phyloP scores from a whole-genome alignment of 306 rosid species.

The Aeschynomene evenia region DNA sequence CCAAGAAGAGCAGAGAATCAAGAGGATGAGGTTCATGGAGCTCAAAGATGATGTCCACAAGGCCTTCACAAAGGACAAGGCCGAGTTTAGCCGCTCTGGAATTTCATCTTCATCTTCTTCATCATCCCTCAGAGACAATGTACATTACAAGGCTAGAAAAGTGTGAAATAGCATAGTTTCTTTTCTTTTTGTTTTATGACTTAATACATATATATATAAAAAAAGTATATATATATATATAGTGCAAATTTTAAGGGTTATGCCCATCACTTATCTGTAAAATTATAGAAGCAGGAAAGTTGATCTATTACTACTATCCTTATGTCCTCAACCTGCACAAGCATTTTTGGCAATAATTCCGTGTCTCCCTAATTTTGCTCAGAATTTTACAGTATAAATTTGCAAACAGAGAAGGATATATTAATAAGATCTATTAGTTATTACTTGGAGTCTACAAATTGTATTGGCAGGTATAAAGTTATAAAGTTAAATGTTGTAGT shows the following conservation, averaged over 20 bases:
- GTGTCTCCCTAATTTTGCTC: not conserved
- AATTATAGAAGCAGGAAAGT: constrained; percentile 18
- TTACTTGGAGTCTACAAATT: not conserved
- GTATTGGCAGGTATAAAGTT: not conserved
- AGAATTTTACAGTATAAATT: not conserved
- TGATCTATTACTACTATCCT: not conserved
- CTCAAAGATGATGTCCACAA: constrained; percentile 84
- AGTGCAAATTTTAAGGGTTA: constrained; percentile 12
- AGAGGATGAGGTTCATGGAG: constrained; percentile 74
- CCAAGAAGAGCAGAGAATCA: constrained; percentile 63
- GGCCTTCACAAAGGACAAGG: constrained; percentile 84
- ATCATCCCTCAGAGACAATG: constrained; percentile 49
- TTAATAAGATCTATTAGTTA: not conserved
- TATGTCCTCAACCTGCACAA: not conserved
- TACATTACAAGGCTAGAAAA: constrained; percentile 59
- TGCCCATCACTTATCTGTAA: constrained; percentile 20
- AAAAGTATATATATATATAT: constrained; percentile 2
- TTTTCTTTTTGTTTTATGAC: not conserved
- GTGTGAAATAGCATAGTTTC: constrained; percentile 26
- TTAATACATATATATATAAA: not conserved
- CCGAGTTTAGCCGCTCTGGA: constrained; percentile 51
- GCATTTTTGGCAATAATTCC: not conserved
- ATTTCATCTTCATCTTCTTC: constrained; percentile 58
- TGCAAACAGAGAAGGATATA: not conserved
- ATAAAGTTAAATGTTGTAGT: no score